Evolutionary conservation across 768 basidiomycete genomes (phyloP).

Genomic region (Collybia mongolica): DNA sequence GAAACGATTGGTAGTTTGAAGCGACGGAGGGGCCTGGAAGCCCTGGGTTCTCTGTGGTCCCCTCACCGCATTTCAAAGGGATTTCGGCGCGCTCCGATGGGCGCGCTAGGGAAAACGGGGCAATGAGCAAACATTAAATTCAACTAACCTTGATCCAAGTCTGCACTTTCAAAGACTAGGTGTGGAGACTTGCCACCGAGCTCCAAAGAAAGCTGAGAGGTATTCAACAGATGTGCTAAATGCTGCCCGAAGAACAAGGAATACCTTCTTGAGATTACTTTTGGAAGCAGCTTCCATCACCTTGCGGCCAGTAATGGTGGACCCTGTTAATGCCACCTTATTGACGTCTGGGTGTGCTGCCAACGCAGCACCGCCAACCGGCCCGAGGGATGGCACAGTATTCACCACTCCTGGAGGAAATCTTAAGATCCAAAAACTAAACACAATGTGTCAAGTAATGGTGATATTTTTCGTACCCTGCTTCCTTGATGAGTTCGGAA

Average conservation of each 20-base stretch:
- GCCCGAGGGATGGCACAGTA: slow-evolving; percentile 80
- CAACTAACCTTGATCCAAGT: slow-evolving; percentile 78
- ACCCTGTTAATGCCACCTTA: slow-evolving; percentile 96
- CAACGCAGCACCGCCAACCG: slow-evolving; percentile 83
- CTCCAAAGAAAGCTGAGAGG: slow-evolving; percentile 77
- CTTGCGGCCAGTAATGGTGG: slow-evolving; percentile 83
- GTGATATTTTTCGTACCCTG: slow-evolving; percentile 55
- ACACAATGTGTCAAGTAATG: slow-evolving; percentile 6
- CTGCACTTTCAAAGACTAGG: slow-evolving; percentile 87
- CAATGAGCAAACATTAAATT: background rate
- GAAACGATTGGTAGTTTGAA: background rate
- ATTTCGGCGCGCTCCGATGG: background rate
- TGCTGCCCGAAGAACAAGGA: no score
- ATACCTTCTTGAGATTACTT: slow-evolving; percentile 90
- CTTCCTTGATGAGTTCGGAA: slow-evolving; percentile 77
- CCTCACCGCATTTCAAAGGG: no score
- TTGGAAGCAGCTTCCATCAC: slow-evolving; percentile 91
- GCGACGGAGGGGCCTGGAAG: background rate
- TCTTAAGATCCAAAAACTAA: slow-evolving; percentile 31
- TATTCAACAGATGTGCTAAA: no score
- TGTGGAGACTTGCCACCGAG: slow-evolving; percentile 93
- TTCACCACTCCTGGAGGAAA: slow-evolving; percentile 93
- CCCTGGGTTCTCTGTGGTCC: background rate
- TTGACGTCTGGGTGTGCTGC: slow-evolving; percentile 83
- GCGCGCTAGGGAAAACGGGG: background rate